Evolutionary conservation across 2,329 filamentous ascomycete species (phyloP).

Genomic region (Arthrocladium fulminans): DNA sequence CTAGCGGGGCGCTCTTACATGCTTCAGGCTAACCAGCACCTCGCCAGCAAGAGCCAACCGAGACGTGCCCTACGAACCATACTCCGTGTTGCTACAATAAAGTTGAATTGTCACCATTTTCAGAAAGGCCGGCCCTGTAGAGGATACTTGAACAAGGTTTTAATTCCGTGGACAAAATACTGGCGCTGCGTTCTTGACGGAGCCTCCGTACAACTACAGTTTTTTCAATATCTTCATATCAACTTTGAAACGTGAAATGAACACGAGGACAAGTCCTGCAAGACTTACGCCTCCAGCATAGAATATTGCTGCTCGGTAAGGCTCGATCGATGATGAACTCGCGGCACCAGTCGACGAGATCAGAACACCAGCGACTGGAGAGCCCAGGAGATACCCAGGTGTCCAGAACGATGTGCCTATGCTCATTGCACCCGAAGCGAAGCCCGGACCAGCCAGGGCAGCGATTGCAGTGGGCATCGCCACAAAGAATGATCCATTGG

Average conservation of each 20-base stretch:
- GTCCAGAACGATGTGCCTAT: conserved; percentile 56
- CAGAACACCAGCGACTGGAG: conserved; percentile 53
- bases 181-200: too few species aligned
- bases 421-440: conserved; percentile 44
- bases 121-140: too few species aligned
- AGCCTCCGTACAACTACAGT: conserved; percentile 8
- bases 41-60: too few species aligned
- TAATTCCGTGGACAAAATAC: too few species aligned
- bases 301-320: conserved; percentile 54
- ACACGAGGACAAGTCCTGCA: conserved; percentile 37
- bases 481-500: conserved; percentile 56
- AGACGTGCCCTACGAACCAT: too few species aligned
- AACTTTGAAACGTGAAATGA: conserved; percentile 37
- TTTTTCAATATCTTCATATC: conserved; percentile 15
- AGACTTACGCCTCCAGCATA: conserved; percentile 50
- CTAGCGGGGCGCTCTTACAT: too few species aligned
- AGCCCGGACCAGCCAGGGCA: conserved; percentile 28
- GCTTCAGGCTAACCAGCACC: too few species aligned
- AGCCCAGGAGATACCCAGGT: conserved; percentile 52
- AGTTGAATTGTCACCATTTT: too few species aligned
- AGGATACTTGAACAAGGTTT: too few species aligned
- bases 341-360: conserved; percentile 44
- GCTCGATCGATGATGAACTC: conserved; percentile 39
- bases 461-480: conserved; percentile 53
- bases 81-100: too few species aligned